Percentiles rank a stretch among this genome's conserved stretches.
Conservation (phyloP, 441 rosid species). For the Pelargonium cotyledonis region DNA sequence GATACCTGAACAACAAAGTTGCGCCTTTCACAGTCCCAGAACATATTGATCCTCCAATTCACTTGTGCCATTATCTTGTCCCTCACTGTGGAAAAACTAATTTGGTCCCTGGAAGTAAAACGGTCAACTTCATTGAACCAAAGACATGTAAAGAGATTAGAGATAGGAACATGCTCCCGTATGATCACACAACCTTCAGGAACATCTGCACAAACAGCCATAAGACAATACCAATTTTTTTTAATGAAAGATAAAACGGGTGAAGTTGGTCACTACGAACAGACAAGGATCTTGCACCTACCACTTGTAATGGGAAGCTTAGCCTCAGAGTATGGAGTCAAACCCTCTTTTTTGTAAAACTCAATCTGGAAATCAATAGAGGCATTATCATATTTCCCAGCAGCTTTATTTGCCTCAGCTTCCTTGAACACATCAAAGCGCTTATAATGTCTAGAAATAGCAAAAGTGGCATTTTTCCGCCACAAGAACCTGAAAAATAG, state of each 20-base stretch:
- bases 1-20: constrained; percentile 94
- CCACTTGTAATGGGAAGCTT: constrained; percentile 93
- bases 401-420: constrained; percentile 98
- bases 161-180: constrained; percentile 87
- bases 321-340: constrained; percentile 68
- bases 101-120: constrained; percentile 90
- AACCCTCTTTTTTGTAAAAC: constrained; percentile 81
- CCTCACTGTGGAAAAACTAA: constrained; percentile 83
- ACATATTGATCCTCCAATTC: constrained; percentile 86
- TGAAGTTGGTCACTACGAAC: neutral
- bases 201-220: constrained; percentile 57
- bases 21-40: constrained; percentile 92
- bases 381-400: constrained; percentile 77
- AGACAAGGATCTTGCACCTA: constrained; percentile 24
- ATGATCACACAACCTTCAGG: constrained; percentile 98
- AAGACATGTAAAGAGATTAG: constrained; percentile 88
- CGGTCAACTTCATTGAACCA: constrained; percentile 97
- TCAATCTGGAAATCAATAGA: constrained; percentile 85
- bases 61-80: constrained; percentile 71
- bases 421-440: constrained; percentile 78
- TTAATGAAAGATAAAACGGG: neutral
- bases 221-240: neutral
- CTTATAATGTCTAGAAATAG: constrained; percentile 82
- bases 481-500: constrained; percentile 65
- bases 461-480: constrained; percentile 81